These are phyloP conservation scores for Xerocomus nothofagi DNA, from an alignment of 1,284 basidiomycete species.

Conservation along the genomic window DNA sequence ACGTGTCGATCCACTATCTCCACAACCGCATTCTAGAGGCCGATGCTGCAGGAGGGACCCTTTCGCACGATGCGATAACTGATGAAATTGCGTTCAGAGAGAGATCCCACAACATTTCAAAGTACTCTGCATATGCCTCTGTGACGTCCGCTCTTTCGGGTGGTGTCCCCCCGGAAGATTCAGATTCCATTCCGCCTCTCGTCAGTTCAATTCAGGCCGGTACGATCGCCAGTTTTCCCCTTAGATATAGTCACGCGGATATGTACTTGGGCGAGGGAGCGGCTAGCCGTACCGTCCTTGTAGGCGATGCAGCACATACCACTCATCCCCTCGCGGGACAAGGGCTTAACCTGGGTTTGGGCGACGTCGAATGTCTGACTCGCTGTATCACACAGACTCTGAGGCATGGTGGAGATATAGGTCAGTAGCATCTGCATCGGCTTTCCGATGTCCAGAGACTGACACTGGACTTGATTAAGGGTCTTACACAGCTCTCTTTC, in stretches of 20 bases:
- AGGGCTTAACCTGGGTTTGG: slow-evolving; percentile 91
- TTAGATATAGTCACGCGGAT: slow-evolving; percentile 87
- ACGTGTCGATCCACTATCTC: slow-evolving; percentile 71
- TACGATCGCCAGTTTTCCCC: slow-evolving; percentile 89
- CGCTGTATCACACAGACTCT: slow-evolving; percentile 61
- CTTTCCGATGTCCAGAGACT: not conserved
- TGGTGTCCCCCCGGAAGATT: slow-evolving; percentile 63
- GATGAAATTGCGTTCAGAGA: slow-evolving; percentile 72
- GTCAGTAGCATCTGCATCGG: slow-evolving; percentile 41
- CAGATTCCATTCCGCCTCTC: slow-evolving; percentile 71
- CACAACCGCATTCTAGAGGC: slow-evolving; percentile 62
- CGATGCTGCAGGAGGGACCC: slow-evolving; percentile 41
- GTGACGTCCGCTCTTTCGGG: slow-evolving; percentile 33
- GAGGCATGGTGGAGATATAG: slow-evolving; percentile 74
- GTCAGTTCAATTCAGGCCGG: slow-evolving; percentile 71
- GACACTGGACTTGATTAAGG: slow-evolving; percentile 42
- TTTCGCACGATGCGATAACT: slow-evolving; percentile 47
- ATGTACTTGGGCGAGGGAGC: slow-evolving; percentile 76
- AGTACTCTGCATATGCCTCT: slow-evolving; percentile 62
- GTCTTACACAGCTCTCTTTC: slow-evolving; percentile 72
- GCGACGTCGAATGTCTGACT: slow-evolving; percentile 75
- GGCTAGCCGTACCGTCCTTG: slow-evolving; percentile 76
- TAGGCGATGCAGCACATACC: slow-evolving; percentile 96
- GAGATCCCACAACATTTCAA: slow-evolving; percentile 60
- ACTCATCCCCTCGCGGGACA: slow-evolving; percentile 98